Base-by-base conservation (phyloP, 371 early-diverging fungal genomes). In the Actinomortierella wolfii region DNA sequence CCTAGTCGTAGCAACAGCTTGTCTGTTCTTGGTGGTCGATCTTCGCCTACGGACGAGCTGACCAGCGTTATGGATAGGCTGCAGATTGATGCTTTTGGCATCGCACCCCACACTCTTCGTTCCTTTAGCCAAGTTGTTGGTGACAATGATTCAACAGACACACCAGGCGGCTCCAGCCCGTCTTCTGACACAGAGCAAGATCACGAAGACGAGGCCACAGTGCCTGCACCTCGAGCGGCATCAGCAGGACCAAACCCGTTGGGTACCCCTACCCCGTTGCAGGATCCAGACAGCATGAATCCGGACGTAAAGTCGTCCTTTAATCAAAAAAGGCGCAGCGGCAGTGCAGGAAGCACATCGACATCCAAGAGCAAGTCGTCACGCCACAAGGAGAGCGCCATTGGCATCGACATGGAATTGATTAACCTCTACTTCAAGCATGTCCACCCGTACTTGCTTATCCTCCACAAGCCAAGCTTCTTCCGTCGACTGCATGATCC, bases 401-500 rank as follows among this genome's bases (percentile, higher is more conserved):
- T 34, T 11, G 34, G 34, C 34, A 34, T 73, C 18, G 74, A 73
- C 56, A 59, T 73, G 4, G 74, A 78, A 46, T 54, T 78, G 49
- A 65, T 78, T 44, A 59, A 71, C 26, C 57, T 70, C 17, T 87
- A 85, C 68, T 86, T 87, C 73, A 64, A 76, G 58, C 81, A 84
- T 57, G 68, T 86, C 25, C 86, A 87, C 63, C 76, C 79, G 9
- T 80, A 79, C 56, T 41, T 87, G 15, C 86, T 86, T 7, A 78
- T 87, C 40, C 64, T 87, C 15, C 83, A 87, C 71, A 81, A 83
- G 51, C 59, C 76, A 18, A 63, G 77, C 20, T 87, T 87, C 67
- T 67, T 85, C 42, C 78, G 81, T 34, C 77, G 78, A 40, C 63
- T 88, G 57, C 52, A 76, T 40, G 76, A 76, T 40, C 79, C 71